Percentiles rank a stretch among this genome's conserved stretches.
These are phyloP conservation scores for California macrophylla DNA, from an alignment of 441 rosid genomes.

Conservation along the genomic window DNA sequence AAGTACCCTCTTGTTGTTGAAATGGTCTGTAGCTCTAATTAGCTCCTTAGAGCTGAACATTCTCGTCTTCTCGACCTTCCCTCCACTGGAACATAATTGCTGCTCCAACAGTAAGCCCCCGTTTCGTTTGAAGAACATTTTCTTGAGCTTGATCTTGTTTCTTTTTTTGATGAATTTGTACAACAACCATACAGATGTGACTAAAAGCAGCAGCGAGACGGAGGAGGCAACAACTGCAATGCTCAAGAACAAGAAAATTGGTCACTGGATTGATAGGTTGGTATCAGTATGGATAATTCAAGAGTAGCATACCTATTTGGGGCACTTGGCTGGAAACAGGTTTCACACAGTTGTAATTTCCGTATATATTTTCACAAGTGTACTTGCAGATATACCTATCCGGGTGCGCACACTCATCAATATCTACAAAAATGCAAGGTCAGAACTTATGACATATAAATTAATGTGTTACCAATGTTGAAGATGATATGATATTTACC, in stretches of 20 bases:
- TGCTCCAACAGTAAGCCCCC: background rate
- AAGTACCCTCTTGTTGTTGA: background rate
- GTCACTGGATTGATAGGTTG: background rate
- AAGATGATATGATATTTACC: background rate
- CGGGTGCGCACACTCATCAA: background rate
- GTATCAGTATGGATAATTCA: background rate
- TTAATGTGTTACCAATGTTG: background rate
- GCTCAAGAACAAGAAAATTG: background rate
- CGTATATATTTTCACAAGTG: background rate
- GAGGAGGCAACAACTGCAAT: background rate
- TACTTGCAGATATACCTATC: background rate
- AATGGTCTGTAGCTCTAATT: background rate
- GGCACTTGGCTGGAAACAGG: background rate
- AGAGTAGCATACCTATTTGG: background rate
- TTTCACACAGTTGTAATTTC: background rate
- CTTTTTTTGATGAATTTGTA: background rate
- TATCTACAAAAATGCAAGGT: background rate
- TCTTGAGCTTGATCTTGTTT: background rate
- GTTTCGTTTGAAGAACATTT: background rate
- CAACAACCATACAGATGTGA: background rate
- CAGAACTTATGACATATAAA: background rate
- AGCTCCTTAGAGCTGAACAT: background rate
- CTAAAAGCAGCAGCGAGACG: background rate
- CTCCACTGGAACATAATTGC: background rate
- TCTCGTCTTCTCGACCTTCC: background rate